Base-by-base conservation (phyloP, 306 rosid genomes). In the Phaseolus lunatus region DNA sequence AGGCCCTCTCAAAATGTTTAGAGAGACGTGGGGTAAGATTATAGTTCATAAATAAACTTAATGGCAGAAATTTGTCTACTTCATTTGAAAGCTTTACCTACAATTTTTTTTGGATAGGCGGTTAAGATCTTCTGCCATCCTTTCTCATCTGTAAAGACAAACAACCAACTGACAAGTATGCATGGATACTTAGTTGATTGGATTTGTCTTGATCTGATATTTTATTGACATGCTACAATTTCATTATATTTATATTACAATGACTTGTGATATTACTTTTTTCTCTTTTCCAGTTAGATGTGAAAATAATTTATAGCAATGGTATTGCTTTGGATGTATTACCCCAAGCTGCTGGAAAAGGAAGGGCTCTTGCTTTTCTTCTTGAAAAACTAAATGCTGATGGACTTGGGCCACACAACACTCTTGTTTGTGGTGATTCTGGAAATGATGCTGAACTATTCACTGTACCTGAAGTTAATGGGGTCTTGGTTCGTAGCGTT, bases 391-490 rank as follows among this genome's bases (percentile, higher is more conserved):
- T 91, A 12, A 73, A 80, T 58, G 48, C 77, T 26, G 84, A 66
- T 52, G 87, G 88, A 75, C 83, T 77, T 41, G 67, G 70, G 44
- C 96, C 96, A 5, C 24, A 15, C 59, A 78, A 83, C 73, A 88
- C 92, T 79, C 96, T 93, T 82, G 98, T 93, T 52, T 93, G 98
- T 84, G 98, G 98, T 19, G 98, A 93, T 73, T 93, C 98, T 22
- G 96, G 98, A 74, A 93, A 93, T 52, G 98, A 93, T 58, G 86
- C 90, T 0, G 98, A 93, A 78, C 88, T 93, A 4, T 93, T 85
- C 71, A 75, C 67, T 19, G 65, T 91, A 59, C 94, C 90, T 29
- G 79, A 70, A 31, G 91, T 88, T 70, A 83, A 87, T 58, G 96
- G 98, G 49, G 98, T 91, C 80, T 78, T 93, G 96, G 98, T 93